phyloP scores from a whole-genome alignment of 805 yeast species.

The Kluyveromyces siamensis region DNA sequence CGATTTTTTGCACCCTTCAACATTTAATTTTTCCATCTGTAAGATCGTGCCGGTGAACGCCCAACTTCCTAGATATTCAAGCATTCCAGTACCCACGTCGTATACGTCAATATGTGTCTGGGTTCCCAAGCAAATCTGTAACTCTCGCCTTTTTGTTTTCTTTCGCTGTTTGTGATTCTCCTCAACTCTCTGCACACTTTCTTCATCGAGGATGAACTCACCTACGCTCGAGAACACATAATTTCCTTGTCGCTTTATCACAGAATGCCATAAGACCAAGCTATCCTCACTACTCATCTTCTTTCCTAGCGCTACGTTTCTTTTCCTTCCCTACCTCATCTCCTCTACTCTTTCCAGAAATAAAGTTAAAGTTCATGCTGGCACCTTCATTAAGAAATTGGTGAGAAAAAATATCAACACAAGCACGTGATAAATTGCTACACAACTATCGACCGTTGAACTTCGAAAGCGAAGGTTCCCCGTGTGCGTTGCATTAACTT shows the following conservation, averaged over 20 bases:
- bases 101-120: constrained; percentile 23
- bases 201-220: constrained; percentile 40
- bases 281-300: neutral
- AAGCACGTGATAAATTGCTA: too few relatives aligned
- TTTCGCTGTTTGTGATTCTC: neutral
- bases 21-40: constrained; percentile 39
- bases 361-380: neutral
- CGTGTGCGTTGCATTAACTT: too few relatives aligned
- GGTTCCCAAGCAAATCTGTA: constrained; percentile 27
- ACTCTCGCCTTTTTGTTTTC: constrained; percentile 6
- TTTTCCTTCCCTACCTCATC: constrained; percentile 5
- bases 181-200: neutral
- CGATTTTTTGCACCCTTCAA: constrained; percentile 48
- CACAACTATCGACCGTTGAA: too few relatives aligned
- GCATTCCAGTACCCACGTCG: constrained; percentile 47
- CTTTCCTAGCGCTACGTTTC: neutral
- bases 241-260: constrained; percentile 54
- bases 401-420: too few relatives aligned
- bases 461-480: too few relatives aligned
- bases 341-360: neutral
- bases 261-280: constrained; percentile 49
- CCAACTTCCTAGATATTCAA: constrained; percentile 35
- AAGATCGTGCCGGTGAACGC: constrained; percentile 54
- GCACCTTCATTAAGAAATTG: neutral
- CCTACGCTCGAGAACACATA: constrained; percentile 55